Evolutionary conservation across 2,329 filamentous ascomycete species (phyloP).

Genomic region (Dryadomyces quercivorus): DNA sequence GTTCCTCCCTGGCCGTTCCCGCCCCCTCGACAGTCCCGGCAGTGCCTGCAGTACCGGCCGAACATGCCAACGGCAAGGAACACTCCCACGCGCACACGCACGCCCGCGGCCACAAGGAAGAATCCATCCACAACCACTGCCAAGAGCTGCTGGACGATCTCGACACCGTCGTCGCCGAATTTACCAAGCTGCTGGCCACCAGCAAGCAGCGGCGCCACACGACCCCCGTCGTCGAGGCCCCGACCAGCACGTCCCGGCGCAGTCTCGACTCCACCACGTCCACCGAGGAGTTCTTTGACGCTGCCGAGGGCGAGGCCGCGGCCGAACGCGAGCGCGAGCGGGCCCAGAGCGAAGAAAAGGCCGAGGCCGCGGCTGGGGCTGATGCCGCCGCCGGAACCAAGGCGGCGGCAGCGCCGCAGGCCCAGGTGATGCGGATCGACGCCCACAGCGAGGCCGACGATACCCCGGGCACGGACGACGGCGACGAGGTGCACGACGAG

Average conservation of each 20-base stretch:
- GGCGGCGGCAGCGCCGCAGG: constrained; percentile 17
- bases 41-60: not conserved
- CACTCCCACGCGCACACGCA: constrained; percentile 4
- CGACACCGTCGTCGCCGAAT: constrained; percentile 72
- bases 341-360: not conserved
- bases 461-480: constrained; percentile 36
- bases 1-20: constrained; percentile 30
- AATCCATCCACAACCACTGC: constrained; percentile 68
- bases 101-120: constrained; percentile 36
- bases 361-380: no score
- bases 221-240: constrained; percentile 26
- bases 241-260: constrained; percentile 39
- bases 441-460: constrained; percentile 10
- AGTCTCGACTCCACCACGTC: constrained; percentile 74
- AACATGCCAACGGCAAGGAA: constrained; percentile 8
- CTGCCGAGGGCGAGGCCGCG: constrained; percentile 55
- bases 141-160: constrained; percentile 74
- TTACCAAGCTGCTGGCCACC: constrained; percentile 62
- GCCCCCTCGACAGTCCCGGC: constrained; percentile 17
- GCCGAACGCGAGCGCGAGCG: constrained; percentile 39
- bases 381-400: not conserved
- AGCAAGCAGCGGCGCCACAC: constrained; percentile 65
- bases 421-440: constrained; percentile 20
- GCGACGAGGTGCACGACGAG: constrained; percentile 46
- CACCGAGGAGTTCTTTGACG: constrained; percentile 85